Evolutionary conservation across 176 grass and related monocot species (phyloP).

Genomic region (Alopecurus myosuroides): DNA sequence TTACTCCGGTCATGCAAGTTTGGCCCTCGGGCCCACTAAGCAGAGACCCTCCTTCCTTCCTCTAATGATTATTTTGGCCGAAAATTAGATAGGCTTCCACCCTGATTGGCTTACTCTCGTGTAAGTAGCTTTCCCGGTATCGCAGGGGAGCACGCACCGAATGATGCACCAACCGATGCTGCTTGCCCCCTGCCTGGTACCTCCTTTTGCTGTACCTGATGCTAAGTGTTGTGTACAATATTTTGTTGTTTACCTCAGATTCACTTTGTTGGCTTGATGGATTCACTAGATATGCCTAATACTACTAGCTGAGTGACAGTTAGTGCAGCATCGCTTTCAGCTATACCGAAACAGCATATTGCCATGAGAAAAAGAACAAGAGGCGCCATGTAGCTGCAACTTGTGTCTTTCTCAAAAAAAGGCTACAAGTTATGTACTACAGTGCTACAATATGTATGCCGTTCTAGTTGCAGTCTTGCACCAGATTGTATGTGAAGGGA

Average conservation of each 20-base stretch:
- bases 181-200: conserved; percentile 10
- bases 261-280: conserved; percentile 34
- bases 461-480: neutral
- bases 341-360: neutral
- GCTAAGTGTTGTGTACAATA: conserved; percentile 51
- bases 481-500: neutral
- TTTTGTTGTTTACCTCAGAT: conserved; percentile 33
- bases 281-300: neutral
- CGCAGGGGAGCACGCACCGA: conserved; percentile 6
- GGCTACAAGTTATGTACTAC: too few relatives aligned
- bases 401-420: too few relatives aligned
- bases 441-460: neutral
- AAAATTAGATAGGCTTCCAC: conserved; percentile 43
- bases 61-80: conserved; percentile 61
- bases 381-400: neutral
- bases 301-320: neutral
- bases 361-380: neutral
- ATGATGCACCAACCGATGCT: conserved; percentile 29
- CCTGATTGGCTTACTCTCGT: conserved; percentile 51
- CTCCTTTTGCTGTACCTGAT: conserved; percentile 28
- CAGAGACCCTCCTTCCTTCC: conserved; percentile 22
- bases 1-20: conserved; percentile 12
- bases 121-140: conserved; percentile 48
- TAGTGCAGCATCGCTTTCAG: neutral
- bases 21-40: conserved; percentile 15